Percentiles rank a stretch among this genome's conserved stretches.
Evolutionary conservation across 208 protist genomes (phyloP).

Genomic region (Phytomonas serpens): DNA sequence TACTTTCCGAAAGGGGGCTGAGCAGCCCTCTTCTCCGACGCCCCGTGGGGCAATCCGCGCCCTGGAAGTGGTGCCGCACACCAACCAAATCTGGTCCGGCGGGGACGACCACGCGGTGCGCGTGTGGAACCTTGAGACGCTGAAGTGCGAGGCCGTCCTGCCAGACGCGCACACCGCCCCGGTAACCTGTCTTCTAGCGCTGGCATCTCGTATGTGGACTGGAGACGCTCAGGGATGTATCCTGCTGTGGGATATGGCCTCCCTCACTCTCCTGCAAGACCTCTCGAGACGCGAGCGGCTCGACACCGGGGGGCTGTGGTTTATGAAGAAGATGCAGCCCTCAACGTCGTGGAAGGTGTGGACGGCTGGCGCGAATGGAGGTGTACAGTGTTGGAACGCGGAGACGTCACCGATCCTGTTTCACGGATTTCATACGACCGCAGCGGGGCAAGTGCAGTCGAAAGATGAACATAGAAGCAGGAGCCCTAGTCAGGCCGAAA

Average conservation of each 20-base stretch:
- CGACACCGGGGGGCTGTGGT: background rate
- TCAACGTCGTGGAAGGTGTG: conserved; percentile 66
- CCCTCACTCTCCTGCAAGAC: conserved; percentile 51
- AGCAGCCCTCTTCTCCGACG: background rate
- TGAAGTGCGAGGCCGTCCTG: conserved; percentile 43
- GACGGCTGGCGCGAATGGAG: conserved; percentile 46
- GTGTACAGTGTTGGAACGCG: conserved; percentile 82
- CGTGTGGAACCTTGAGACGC: conserved; percentile 66
- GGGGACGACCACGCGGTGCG: conserved; percentile 73
- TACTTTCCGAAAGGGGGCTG: conserved; percentile 19
- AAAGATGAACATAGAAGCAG: background rate
- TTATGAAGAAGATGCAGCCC: conserved; percentile 52
- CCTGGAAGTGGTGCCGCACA: conserved; percentile 37
- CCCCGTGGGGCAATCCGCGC: conserved; percentile 27
- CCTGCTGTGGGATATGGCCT: conserved; percentile 76
- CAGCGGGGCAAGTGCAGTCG: conserved; percentile 3
- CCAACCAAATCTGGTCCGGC: conserved; percentile 76
- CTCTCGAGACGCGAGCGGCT: conserved; percentile 41
- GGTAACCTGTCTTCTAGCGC: conserved; percentile 34
- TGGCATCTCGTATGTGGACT: conserved; percentile 74
- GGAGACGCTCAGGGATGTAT: conserved; percentile 78
- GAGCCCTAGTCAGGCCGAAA: background rate
- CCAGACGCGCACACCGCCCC: conserved; percentile 47
- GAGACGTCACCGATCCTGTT: conserved; percentile 67
- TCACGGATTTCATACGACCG: conserved; percentile 9